Conservation (phyloP, 148 eudicot genomes). For the Dianthus caryophyllus region DNA sequence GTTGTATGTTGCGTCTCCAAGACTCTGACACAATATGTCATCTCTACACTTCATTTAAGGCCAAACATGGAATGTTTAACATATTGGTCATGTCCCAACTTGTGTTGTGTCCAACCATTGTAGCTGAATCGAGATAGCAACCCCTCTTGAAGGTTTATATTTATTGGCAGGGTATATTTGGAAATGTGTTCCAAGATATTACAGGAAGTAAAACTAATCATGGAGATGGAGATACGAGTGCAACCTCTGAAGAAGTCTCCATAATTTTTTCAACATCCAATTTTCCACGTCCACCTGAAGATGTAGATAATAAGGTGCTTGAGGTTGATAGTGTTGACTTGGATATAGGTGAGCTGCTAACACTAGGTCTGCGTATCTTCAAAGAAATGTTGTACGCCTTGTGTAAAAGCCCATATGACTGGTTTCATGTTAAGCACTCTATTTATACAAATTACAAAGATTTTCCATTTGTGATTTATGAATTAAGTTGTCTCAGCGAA, state of each 20-base stretch:
- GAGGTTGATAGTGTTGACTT: slow-evolving; percentile 46
- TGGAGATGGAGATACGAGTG: slow-evolving; percentile 39
- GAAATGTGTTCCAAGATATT: slow-evolving; percentile 62
- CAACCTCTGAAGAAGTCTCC: slow-evolving; percentile 56
- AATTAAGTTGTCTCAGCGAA: not conserved
- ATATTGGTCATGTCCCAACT: no score
- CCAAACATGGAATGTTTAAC: no score
- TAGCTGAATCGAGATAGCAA: not conserved
- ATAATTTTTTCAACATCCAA: slow-evolving; percentile 54
- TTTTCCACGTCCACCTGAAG: slow-evolving; percentile 50
- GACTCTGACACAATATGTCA: no score
- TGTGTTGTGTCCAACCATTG: no score
- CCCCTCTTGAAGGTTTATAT: slow-evolving; percentile 10
- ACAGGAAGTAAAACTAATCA: slow-evolving; percentile 48
- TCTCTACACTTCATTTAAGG: no score
- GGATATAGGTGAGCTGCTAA: slow-evolving; percentile 60
- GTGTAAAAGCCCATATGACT: not conserved
- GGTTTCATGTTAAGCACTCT: not conserved
- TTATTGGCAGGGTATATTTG: slow-evolving; percentile 62
- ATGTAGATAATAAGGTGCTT: slow-evolving; percentile 22
- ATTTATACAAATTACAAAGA: not conserved
- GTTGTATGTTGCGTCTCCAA: no score
- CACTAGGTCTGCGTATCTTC: not conserved
- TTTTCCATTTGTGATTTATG: not conserved
- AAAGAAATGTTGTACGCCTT: not conserved